phyloP scores from a whole-genome alignment of 768 basidiomycete genomes.

The Suillus weaverae region DNA sequence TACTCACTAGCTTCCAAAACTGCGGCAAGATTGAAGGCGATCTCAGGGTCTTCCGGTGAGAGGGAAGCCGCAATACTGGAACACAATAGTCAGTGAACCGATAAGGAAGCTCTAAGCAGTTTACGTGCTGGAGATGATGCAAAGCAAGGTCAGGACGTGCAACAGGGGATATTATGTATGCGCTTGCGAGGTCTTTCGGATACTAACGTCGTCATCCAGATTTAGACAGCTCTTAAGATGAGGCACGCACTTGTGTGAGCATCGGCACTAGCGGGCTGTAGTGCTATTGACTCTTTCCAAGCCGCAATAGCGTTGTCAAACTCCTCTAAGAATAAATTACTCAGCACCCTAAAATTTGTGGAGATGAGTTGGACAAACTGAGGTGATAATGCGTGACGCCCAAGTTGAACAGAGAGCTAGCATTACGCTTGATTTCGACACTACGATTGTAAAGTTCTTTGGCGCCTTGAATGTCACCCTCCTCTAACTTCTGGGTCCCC shows the following conservation, averaged over 20 bases:
- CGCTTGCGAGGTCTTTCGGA: conserved; percentile 76
- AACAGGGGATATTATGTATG: conserved; percentile 80
- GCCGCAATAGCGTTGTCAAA: conserved; percentile 82
- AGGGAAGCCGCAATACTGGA: conserved; percentile 78
- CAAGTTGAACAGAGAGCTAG: conserved; percentile 83
- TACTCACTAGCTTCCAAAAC: conserved; percentile 85
- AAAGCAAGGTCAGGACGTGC: conserved; percentile 84
- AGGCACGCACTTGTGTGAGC: conserved; percentile 76
- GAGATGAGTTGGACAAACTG: conserved; percentile 45
- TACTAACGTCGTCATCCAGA: conserved; percentile 22
- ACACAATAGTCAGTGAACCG: conserved; percentile 33
- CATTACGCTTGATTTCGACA: conserved; percentile 75
- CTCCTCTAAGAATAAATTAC: conserved; percentile 57
- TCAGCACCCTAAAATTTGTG: conserved; percentile 17
- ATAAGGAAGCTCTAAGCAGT: conserved; percentile 29
- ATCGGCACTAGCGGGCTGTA: conserved; percentile 83
- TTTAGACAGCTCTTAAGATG: conserved; percentile 17
- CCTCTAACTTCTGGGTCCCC: conserved; percentile 82
- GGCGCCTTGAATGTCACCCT: conserved; percentile 80
- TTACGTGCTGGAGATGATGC: conserved; percentile 73
- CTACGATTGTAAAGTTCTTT: conserved; percentile 78
- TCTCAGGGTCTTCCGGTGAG: conserved; percentile 86
- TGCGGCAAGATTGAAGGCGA: conserved; percentile 88
- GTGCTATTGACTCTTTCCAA: conserved; percentile 81
- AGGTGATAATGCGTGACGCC: conserved; percentile 90